phyloP scores from a whole-genome alignment of 805 yeast species.

The Ogataea polymorpha region DNA sequence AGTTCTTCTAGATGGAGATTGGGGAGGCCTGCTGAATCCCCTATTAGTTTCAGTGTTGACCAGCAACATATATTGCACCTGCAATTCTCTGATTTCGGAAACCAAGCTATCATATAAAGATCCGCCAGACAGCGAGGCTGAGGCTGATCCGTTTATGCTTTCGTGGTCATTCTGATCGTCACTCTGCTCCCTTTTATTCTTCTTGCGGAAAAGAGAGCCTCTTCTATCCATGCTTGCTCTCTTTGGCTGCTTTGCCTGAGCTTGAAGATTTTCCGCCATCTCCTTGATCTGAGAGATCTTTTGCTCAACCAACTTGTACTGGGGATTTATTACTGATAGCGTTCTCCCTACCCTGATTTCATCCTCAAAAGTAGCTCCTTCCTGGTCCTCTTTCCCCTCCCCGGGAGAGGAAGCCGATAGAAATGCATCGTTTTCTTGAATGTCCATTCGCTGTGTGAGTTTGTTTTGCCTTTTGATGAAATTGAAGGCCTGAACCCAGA shows the following conservation, averaged over 20 bases:
- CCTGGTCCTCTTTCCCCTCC: background rate
- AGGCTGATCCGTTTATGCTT: background rate
- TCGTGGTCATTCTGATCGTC: conserved; percentile 3
- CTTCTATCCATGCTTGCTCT: conserved; percentile 15
- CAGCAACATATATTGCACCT: conserved; percentile 22
- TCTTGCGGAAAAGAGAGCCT: conserved; percentile 25
- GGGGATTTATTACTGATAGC: conserved; percentile 7
- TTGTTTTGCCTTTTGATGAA: conserved; percentile 36
- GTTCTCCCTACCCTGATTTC: conserved; percentile 20
- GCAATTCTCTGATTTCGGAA: conserved; percentile 21
- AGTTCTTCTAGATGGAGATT: conserved; percentile 22
- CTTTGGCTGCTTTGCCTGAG: conserved; percentile 8
- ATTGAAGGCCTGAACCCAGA: conserved; percentile 83
- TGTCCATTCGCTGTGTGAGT: conserved; percentile 3
- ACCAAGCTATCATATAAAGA: conserved; percentile 15
- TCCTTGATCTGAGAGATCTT: conserved; percentile 17
- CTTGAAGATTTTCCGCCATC: conserved; percentile 12
- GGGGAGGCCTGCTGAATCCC: conserved; percentile 21
- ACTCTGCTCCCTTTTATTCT: conserved; percentile 15
- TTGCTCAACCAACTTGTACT: conserved; percentile 17
- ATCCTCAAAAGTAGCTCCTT: conserved; percentile 5
- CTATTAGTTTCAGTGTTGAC: conserved; percentile 21
- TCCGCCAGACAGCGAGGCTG: background rate
- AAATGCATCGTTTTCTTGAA: conserved; percentile 1
- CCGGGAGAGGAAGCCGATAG: conserved; percentile 1